Base-by-base conservation (phyloP, 805 yeast genomes). In the Maudiozyma barnettii region DNA sequence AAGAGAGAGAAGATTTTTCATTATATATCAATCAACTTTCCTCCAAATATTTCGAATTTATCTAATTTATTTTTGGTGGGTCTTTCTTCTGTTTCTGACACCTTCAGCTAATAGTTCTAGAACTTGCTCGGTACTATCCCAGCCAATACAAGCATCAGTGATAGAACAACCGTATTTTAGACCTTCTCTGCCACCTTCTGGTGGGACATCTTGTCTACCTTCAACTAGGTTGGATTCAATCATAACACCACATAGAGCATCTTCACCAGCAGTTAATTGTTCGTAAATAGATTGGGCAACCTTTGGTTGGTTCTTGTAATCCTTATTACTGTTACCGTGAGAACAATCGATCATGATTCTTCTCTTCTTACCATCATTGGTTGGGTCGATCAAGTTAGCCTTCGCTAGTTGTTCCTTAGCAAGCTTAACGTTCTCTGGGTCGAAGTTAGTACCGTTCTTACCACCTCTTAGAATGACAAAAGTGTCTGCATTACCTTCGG, bases 381-480 rank as follows among this genome's bases (percentile, higher is more conserved):
- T 57, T 33, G 71, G 67, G 57, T 69, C 70, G 22, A 76, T 70
- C 53, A 67, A 70, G 57, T 73, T 74, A 23, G 79, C 73, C 45
- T 76, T 74, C 16, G 64, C 64, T 49, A 88, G 70, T 55, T 79
- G 78, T 26, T 67, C 75, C 64, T 82, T 77, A 26, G 95, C 85
- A 43, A 74, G 75, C 44, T 72, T 68, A 29, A 91, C 90, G 16
- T 83, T 78, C 54, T 74, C 79, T 40, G 82, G 81, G 65, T 90
- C 97, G 64, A 68, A 91, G 68, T 91, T 91, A 39, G 98, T 89
- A 51, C 96, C 95, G 50, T 76, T 73, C 70, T 89, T 91, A 63
- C 98, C 98, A 57, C 99, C 99, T 72, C 99, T 82, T 57, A 91
- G 75, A 53, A 91, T 91, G 50, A 91, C 83, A 66, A 93, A 91